These are phyloP conservation scores for Comarum palustre DNA, from an alignment of 306 rosid genomes.

Conservation along the genomic window DNA sequence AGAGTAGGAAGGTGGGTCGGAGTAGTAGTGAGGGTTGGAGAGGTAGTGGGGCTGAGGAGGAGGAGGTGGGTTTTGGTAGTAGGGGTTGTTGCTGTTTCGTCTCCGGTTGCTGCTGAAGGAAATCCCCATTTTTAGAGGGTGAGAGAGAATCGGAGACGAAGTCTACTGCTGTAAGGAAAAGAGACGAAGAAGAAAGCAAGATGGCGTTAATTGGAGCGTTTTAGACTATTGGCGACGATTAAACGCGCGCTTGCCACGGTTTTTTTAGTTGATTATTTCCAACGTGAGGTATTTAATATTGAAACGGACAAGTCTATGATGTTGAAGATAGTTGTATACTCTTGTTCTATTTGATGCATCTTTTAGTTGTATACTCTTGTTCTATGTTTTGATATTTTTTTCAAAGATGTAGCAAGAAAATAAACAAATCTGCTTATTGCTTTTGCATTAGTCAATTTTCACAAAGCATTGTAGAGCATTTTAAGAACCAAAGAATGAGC, in stretches of 20 bases:
- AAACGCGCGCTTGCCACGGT: not conserved
- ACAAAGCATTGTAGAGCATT: too few species aligned
- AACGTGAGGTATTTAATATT: not conserved
- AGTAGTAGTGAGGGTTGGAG: slow-evolving; percentile 20
- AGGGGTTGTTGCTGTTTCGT: slow-evolving; percentile 43
- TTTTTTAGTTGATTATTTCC: not conserved
- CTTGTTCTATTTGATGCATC: too few species aligned
- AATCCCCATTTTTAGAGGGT: slow-evolving; percentile 53
- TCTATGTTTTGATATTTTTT: too few species aligned
- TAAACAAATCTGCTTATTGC: too few species aligned
- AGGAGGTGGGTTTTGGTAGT: slow-evolving; percentile 27
- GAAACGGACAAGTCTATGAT: too few species aligned
- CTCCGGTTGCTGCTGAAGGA: slow-evolving; percentile 65
- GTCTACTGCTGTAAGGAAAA: not conserved
- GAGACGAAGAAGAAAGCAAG: not conserved
- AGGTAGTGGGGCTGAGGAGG: slow-evolving; percentile 27
- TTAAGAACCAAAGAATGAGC: too few species aligned
- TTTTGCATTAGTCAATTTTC: too few species aligned
- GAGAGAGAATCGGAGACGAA: not conserved
- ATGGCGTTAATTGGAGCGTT: not conserved
- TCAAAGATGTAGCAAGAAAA: too few species aligned
- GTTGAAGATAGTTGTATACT: too few species aligned
- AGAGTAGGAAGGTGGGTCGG: slow-evolving; percentile 17
- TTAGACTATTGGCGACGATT: not conserved
- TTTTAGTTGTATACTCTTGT: too few species aligned